phyloP scores from a whole-genome alignment of 495 filamentous ascomycete species.

The Penicillium simplicissimum region DNA sequence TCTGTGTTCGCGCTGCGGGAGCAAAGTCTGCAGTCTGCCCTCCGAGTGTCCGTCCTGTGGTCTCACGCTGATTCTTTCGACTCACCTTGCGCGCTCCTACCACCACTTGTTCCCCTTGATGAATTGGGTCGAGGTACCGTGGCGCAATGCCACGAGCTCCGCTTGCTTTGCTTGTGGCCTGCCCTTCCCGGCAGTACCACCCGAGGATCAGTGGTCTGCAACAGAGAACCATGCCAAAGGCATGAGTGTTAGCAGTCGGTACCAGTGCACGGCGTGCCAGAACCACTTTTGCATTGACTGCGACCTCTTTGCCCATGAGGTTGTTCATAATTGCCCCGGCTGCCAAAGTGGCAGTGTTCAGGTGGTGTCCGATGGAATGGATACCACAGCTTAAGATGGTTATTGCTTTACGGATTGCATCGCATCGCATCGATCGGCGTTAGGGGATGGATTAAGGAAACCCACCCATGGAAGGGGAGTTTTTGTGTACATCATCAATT shows the following conservation, averaged over 20 bases:
- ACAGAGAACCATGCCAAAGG: slow-evolving; percentile 50
- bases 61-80: slow-evolving; percentile 93
- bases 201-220: slow-evolving; percentile 37
- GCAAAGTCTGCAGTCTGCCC: slow-evolving; percentile 90
- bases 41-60: slow-evolving; percentile 88
- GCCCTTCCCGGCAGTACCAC: slow-evolving; percentile 52
- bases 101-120: slow-evolving; percentile 92
- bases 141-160: slow-evolving; percentile 62
- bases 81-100: slow-evolving; percentile 90
- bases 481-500: background rate
- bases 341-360: slow-evolving; percentile 65
- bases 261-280: slow-evolving; percentile 79
- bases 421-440: slow-evolving; percentile 21
- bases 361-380: slow-evolving; percentile 30
- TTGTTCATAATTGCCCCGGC: slow-evolving; percentile 92
- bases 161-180: slow-evolving; percentile 53
- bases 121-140: slow-evolving; percentile 89
- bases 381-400: slow-evolving; percentile 28
- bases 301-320: slow-evolving; percentile 90
- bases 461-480: slow-evolving; percentile 2
- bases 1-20: slow-evolving; percentile 81
- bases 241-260: slow-evolving; percentile 82
- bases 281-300: slow-evolving; percentile 98
- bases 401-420: slow-evolving; percentile 21
- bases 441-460: background rate